These are phyloP conservation scores for Holtermannia corniformis DNA, from an alignment of 768 basidiomycete species.

Conservation along the genomic window DNA sequence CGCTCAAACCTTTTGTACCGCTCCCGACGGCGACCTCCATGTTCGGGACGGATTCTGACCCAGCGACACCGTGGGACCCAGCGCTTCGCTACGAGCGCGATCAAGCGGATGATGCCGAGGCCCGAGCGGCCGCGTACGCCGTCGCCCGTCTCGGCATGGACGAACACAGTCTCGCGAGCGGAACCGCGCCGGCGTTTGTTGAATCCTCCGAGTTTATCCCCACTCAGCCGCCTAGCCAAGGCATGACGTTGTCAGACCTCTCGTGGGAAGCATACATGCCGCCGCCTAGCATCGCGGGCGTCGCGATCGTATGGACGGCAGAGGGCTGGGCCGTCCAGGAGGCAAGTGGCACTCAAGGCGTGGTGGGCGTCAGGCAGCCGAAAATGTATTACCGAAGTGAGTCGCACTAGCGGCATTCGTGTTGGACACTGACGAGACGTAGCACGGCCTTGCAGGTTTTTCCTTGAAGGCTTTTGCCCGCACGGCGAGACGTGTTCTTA, in stretches of 20 bases:
- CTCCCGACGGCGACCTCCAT: slow-evolving; percentile 9
- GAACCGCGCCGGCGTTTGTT: no score
- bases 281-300: background rate
- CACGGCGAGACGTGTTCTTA: slow-evolving; percentile 37
- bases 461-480: slow-evolving; percentile 32
- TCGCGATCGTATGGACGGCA: slow-evolving; percentile 31
- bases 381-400: slow-evolving; percentile 37
- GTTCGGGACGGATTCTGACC: slow-evolving; percentile 32
- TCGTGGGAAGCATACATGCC: background rate
- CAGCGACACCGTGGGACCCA: slow-evolving; percentile 34
- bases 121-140: background rate
- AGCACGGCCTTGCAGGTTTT: slow-evolving; percentile 36
- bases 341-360: slow-evolving; percentile 14
- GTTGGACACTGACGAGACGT: no score
- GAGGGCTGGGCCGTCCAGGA: slow-evolving; percentile 37
- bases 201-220: background rate
- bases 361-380: slow-evolving; percentile 1
- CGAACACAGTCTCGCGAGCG: no score
- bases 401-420: slow-evolving; percentile 11
- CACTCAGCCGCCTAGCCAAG: background rate
- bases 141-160: background rate
- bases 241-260: background rate
- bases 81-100: slow-evolving; percentile 3
- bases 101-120: background rate
- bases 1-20: no score